Conservation (phyloP, 2,329 filamentous ascomycete species). For the Microsporum audouinii region DNA sequence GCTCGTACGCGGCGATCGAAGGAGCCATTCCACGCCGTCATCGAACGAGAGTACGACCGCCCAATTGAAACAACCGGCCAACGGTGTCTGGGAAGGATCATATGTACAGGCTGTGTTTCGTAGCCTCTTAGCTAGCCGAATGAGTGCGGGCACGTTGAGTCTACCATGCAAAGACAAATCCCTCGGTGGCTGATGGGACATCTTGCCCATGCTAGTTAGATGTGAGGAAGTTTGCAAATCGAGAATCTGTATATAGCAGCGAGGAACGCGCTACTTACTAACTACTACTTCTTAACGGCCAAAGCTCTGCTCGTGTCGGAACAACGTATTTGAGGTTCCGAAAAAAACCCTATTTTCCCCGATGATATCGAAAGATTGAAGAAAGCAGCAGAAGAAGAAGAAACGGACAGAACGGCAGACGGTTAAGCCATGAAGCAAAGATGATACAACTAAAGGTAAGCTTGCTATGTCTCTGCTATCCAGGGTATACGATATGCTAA, state of each 20-base stretch:
- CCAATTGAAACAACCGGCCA: slow-evolving; percentile 24
- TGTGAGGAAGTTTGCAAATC: no score
- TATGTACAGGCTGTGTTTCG: slow-evolving; percentile 4
- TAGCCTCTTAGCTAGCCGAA: background rate
- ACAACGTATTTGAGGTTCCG: no score
- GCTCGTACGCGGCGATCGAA: slow-evolving; percentile 18
- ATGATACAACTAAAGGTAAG: slow-evolving; percentile 79
- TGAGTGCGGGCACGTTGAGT: background rate
- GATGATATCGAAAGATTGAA: background rate
- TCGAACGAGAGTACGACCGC: slow-evolving; percentile 22
- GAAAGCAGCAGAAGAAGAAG: background rate
- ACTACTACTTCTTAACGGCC: background rate
- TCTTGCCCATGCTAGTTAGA: no score
- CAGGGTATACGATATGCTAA: background rate
- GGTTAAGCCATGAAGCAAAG: slow-evolving; percentile 34
- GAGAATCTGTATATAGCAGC: no score
- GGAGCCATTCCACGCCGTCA: slow-evolving; percentile 23
- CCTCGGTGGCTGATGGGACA: no score
- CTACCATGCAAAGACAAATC: no score
- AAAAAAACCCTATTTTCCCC: no score
- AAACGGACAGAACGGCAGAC: background rate
- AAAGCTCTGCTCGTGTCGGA: background rate
- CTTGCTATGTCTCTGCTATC: background rate
- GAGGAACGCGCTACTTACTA: no score
- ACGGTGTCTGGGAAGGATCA: slow-evolving; percentile 17